A percentile compares a stretch with the other conserved stretches of the same genome.
Conservation (phyloP, 2,329 filamentous ascomycete genomes). For the Passalora sequoiae region DNA sequence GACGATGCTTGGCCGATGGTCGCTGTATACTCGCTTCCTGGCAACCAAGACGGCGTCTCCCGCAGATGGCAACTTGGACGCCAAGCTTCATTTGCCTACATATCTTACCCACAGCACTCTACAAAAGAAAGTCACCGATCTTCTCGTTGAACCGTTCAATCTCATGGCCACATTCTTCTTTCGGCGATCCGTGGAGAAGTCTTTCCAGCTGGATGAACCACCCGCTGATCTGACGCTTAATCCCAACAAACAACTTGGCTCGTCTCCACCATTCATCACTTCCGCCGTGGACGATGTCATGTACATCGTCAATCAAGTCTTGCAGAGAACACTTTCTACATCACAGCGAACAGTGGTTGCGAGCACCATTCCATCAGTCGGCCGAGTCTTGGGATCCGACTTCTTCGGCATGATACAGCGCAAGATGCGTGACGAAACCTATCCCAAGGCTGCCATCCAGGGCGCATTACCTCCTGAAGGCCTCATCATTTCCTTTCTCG, state of each 20-base stretch:
- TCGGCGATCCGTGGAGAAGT: conserved; percentile 90
- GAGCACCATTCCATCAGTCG: conserved; percentile 71
- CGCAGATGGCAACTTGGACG: conserved; percentile 18
- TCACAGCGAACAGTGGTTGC: conserved; percentile 73
- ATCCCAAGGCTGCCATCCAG: conserved; percentile 72
- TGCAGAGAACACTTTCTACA: conserved; percentile 81
- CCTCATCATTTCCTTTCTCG: conserved; percentile 80
- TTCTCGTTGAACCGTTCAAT: conserved; percentile 77
- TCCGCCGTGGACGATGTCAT: conserved; percentile 97
- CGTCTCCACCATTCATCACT: conserved; percentile 84
- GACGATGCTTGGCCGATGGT: conserved; percentile 89
- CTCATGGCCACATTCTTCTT: conserved; percentile 95
- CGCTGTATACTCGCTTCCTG: conserved; percentile 83
- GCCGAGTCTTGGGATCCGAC: conserved; percentile 75
- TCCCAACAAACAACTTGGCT: conserved; percentile 63
- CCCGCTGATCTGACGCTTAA: conserved; percentile 75
- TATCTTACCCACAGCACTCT: conserved; percentile 76
- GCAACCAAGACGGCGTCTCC: conserved; percentile 66
- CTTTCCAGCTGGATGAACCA: conserved; percentile 90
- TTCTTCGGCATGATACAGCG: conserved; percentile 96
- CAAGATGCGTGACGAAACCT: conserved; percentile 95
- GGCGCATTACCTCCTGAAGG: conserved; percentile 82
- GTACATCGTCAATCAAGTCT: conserved; percentile 94
- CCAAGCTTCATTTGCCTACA: conserved; percentile 59
- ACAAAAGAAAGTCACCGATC: conserved; percentile 68